A percentile compares a stretch with the other conserved stretches of the same genome.
phyloP scores from a whole-genome alignment of 495 filamentous ascomycete species.

The Penicillium verhagenii region DNA sequence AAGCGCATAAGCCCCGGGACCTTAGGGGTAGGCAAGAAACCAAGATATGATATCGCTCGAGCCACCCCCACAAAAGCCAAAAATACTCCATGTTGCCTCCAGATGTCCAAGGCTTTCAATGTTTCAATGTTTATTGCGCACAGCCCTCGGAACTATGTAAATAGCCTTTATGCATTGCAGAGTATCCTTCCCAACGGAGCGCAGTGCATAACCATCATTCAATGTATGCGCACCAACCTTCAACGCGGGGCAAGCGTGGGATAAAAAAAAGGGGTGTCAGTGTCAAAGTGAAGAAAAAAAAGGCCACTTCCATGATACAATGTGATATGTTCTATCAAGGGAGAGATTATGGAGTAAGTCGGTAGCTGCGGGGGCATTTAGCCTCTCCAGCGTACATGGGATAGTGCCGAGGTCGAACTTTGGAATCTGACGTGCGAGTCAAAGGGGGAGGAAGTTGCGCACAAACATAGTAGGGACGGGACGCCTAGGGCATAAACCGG shows the following conservation, averaged over 20 bases:
- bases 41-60: background rate
- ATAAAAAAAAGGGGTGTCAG: background rate
- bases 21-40: background rate
- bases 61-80: no score
- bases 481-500: no score
- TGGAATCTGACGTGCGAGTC: slow-evolving; percentile 1
- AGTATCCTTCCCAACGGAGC: background rate
- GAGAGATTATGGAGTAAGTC: no score
- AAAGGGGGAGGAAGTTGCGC: no score
- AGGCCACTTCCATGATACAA: background rate
- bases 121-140: no score
- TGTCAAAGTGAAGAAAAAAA: background rate
- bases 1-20: no score
- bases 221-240: background rate
- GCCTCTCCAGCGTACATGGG: background rate
- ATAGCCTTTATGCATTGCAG: no score
- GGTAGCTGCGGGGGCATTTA: background rate
- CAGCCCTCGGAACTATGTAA: no score
- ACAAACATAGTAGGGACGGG: no score
- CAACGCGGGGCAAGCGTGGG: background rate
- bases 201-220: no score
- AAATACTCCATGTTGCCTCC: no score
- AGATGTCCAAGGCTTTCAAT: no score
- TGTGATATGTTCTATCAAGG: slow-evolving; percentile 2
- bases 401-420: background rate